Evolutionary conservation across 495 filamentous ascomycete genomes (phyloP), one percentile per base, ranked within the genome.

Genomic region (Pyrenula massariospora): DNA sequence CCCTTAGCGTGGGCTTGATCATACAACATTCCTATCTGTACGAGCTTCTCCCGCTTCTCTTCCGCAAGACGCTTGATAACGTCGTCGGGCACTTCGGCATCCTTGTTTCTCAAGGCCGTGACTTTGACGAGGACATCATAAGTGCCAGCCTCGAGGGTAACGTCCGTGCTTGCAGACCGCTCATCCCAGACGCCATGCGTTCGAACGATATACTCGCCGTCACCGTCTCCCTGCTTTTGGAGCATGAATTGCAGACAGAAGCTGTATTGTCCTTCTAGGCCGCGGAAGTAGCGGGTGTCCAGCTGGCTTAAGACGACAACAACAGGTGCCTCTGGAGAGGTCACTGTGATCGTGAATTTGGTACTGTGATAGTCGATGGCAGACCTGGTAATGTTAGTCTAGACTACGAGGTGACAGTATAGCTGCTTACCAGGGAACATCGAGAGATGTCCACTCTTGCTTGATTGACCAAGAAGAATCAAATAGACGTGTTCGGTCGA

Each of bases 401-500:
- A n/a, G n/a, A n/a, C n/a, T n/a, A n/a, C n/a, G n/a, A n/a, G n/a
- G n/a, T n/a, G n/a, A n/a, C n/a, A n/a, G n/a, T n/a, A n/a, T n/a
- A n/a, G n/a, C n/a, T n/a, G n/a, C n/a, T n/a, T 82, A 85, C 89
- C 90, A 96, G 1, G 92, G 88, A 3, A 95, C 86, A 47, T 84
- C 81, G 22, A 96, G 69, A 0, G 81, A 87, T 0, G 90, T 89
- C 92, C 92, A 96, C 54, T 87, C 82, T 56, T 88, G 86, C 0
- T 86, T 82, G 25, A 95, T 77, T 21, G 80, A 85, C 91, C 91
- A 96, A 8, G 31, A 42, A 0, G 78, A 72, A n/a, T 84, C 85
- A 59, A 96, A 95, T 0, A 96, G 79, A n/a, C 92, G 81, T 0
- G 91, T 96, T 22, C 90, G 84, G 61, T 93, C 86, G 53, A 96